phyloP scores from a whole-genome alignment of 1,284 basidiomycete genomes.

The Microbotryum saponariae region DNA sequence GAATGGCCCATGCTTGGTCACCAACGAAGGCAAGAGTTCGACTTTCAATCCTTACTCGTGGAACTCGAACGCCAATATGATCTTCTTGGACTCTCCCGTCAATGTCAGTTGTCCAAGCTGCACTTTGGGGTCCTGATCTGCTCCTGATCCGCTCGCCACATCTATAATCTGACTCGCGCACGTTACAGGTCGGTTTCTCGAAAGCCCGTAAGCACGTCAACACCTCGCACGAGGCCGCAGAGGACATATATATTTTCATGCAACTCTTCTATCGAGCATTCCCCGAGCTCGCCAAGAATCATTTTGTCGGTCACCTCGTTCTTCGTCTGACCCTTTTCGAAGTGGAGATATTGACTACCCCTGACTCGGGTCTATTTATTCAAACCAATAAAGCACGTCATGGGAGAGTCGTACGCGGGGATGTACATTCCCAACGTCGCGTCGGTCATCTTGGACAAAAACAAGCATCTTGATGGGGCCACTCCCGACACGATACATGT shows the following conservation, averaged over 20 bases:
- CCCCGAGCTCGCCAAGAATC: conserved; percentile 31
- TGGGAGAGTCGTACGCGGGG: conserved; percentile 58
- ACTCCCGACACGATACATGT: conserved; percentile 46
- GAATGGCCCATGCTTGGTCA: conserved; percentile 73
- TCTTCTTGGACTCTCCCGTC: conserved; percentile 75
- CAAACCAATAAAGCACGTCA: conserved; percentile 27
- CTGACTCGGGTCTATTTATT: neutral
- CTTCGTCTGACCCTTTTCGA: conserved; percentile 1
- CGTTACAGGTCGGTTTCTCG: conserved; percentile 69
- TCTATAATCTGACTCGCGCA: conserved; percentile 27
- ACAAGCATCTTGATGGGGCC: conserved; percentile 46
- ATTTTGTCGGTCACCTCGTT: conserved; percentile 5
- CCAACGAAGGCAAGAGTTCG: conserved; percentile 59
- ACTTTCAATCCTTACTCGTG: conserved; percentile 68
- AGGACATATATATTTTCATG: conserved; percentile 84
- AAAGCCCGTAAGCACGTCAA: conserved; percentile 61
- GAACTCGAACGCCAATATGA: conserved; percentile 53
- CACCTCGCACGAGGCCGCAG: conserved; percentile 63
- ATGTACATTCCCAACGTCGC: conserved; percentile 73
- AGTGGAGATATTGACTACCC: neutral
- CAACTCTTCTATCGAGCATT: conserved; percentile 39
- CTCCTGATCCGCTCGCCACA: too few species aligned
- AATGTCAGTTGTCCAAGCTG: too few species aligned
- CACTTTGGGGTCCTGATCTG: too few species aligned
- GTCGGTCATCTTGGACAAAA: conserved; percentile 64